Evolutionary conservation across 2,329 filamentous ascomycete genomes (phyloP), one percentile per base, ranked within the genome.

Genomic region (Simplicillium aogashimaense): DNA sequence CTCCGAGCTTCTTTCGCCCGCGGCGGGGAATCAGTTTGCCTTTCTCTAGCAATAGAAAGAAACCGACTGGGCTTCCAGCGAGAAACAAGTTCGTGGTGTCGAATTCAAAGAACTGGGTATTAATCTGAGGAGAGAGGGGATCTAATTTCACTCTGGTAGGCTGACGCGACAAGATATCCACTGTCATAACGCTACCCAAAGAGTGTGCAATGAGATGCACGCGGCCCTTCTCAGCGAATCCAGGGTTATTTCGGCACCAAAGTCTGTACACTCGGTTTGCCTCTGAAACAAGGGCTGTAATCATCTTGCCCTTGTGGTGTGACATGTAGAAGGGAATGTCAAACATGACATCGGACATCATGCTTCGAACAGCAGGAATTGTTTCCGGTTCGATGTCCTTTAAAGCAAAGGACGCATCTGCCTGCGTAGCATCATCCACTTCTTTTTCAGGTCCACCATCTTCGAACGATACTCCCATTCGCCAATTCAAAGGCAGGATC

Each of bases 241-340:
- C 85, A 0, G 87, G 84, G 47, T 98, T 97, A 56, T 97, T 95
- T 36, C 75, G 74, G 54, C 89, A 95, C 92, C 92, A 98, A 2
- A 97, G 72, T 14, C 85, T 78, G 57, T 95, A 97, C n/a, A 98
- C 86, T 5, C 90, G 78, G 54, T 98, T 98, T 7, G 92, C 90
- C 64, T 98, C 92, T 43, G 74, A 75, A 32, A 94, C 81, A 36
- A 95, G 80, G 1, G 92, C 89, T 34, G 81, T 74, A 38, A 95
- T 84, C 89, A 98, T 97, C 59, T 88, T 95, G 4, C 82, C 77
- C 53, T 97, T 95, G 62, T 97, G 90, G 43, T 94, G 85, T 1
- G 90, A 97, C 64, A 98, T 81, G 63, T 97, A 98, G 57, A 95
- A 97, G 0, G 92, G 92, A 37, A 98, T 90, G 57, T 98, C 92